Conservation (phyloP, 495 filamentous ascomycete species). For the Aspergillus bridgeri region DNA sequence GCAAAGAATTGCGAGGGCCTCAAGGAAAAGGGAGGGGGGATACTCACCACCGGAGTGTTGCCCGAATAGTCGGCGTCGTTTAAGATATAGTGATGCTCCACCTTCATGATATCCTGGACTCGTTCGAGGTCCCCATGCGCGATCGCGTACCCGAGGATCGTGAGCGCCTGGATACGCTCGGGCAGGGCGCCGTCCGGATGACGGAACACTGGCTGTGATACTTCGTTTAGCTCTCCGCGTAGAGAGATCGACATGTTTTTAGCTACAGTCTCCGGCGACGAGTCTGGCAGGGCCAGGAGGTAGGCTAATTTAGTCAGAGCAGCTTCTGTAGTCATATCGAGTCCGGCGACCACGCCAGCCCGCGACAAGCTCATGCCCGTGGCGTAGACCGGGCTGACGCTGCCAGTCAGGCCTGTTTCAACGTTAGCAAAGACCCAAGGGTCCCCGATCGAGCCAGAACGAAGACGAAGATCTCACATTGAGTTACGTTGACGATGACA, state of each 20-base stretch:
- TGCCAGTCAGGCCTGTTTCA: conserved; percentile 63
- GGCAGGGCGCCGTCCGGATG: conserved; percentile 61
- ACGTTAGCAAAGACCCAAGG: background rate
- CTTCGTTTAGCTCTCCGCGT: conserved; percentile 83
- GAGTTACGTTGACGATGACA: conserved; percentile 89
- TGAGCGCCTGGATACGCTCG: conserved; percentile 51
- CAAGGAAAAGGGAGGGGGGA: conserved; percentile 1
- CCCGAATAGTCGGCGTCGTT: conserved; percentile 82
- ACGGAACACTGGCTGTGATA: conserved; percentile 59
- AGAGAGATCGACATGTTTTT: conserved; percentile 70
- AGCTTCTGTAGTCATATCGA: conserved; percentile 91
- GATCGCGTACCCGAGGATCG: conserved; percentile 79
- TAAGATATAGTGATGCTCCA: conserved; percentile 63
- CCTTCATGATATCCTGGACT: conserved; percentile 62
- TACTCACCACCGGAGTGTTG: conserved; percentile 75
- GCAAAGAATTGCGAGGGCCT: background rate
- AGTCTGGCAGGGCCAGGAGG: conserved; percentile 66
- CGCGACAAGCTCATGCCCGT: conserved; percentile 83
- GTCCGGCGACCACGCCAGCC: conserved; percentile 86
- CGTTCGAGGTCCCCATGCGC: conserved; percentile 63
- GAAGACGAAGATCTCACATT: conserved; percentile 55
- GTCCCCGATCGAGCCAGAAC: background rate
- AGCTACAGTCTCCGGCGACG: conserved; percentile 60
- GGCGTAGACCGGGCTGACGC: conserved; percentile 87
- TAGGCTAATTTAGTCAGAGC: conserved; percentile 93